phyloP scores from a whole-genome alignment of 164 flowering plant species.

The Aristolochia contorta region DNA sequence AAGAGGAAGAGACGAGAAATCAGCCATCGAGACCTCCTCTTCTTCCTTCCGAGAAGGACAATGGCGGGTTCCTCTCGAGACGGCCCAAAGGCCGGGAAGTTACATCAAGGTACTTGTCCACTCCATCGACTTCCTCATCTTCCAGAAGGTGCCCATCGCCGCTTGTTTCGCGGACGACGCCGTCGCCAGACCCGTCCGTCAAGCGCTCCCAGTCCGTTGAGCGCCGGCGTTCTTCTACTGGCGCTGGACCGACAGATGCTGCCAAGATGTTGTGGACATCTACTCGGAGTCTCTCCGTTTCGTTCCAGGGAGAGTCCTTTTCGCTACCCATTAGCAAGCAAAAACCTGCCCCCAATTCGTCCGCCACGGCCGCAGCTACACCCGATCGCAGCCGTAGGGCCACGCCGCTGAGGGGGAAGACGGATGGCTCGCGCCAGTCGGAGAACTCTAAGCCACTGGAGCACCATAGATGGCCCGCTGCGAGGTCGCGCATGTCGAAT shows the following conservation, averaged over 20 bases:
- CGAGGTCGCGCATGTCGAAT: conserved; percentile 31
- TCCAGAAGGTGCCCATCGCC: conserved; percentile 66
- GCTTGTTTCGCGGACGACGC: conserved; percentile 18
- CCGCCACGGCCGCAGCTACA: conserved; percentile 18
- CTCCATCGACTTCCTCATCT: conserved; percentile 27
- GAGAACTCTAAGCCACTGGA: conserved; percentile 59
- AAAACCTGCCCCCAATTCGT: conserved; percentile 26
- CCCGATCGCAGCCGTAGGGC: conserved; percentile 25
- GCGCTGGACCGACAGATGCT: conserved; percentile 26
- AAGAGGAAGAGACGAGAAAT: conserved; percentile 9
- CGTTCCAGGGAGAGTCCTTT: conserved; percentile 92
- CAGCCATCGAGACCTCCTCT: conserved; percentile 32
- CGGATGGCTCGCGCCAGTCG: conserved; percentile 35
- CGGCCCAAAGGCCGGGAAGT: conserved; percentile 57
- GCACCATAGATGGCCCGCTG: conserved; percentile 71
- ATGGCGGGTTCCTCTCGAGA: conserved; percentile 20
- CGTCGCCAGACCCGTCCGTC: conserved; percentile 11
- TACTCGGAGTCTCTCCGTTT: conserved; percentile 78
- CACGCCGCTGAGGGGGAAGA: conserved; percentile 62
- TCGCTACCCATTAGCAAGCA: conserved; percentile 77
- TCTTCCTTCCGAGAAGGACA: conserved; percentile 45
- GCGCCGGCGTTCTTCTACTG: conserved; percentile 38
- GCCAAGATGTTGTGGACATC: conserved; percentile 49
- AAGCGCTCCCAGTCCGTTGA: conserved; percentile 74
- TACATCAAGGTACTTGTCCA: conserved; percentile 70